Base-by-base conservation (phyloP, 352 stramenopile genomes). In the Saprolegnia parasitica region DNA sequence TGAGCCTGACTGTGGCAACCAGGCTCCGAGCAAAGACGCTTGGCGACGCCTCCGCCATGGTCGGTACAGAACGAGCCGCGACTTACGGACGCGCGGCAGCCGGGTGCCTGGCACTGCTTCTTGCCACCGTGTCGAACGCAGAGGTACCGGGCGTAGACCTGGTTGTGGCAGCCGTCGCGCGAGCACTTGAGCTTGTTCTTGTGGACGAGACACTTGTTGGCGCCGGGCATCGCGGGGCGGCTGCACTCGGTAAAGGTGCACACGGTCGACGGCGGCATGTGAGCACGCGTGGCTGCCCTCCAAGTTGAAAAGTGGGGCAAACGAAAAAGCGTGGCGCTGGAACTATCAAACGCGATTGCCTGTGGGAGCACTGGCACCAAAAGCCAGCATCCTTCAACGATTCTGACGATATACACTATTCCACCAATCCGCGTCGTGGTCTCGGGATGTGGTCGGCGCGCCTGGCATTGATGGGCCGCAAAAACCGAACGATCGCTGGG, bases 141-240 rank as follows among this genome's bases (percentile, higher is more conserved):
- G 26, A 46, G 26, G 21, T 45, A 21, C 11, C 55, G 55, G 3
- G 35, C 26, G 29, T 46, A 39, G 10, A 45, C 26, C n/a, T 62
- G 55, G 55, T 62, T 62, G 55, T 26, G 26, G 55, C 55, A 62
- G 35, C 50, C 58, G 20, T 67, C 54, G 58, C 13, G n/a, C 9
- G 49, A 55, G 58, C 58, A 67, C 29, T 67, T 40, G 40, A 40
- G 58, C n/a, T 42, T 24, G 42, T 67, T 67, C 29, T 67, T 67
- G 40, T 67, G 58, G 32, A 56, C 39, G 15, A 42, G 5, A 23
- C 58, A 67, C 42, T 67, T 67, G 58, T 55, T 42, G 18, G 58
- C 56, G n/a, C 40, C 58, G 23, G 23, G 40, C 26, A 67, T 67
- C 58, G 58, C 58, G 2, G 49, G 15, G 40, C 54, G 52, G 15